A percentile compares a stretch with the other conserved stretches of the same genome.
Evolutionary conservation across 1,139 yeast genomes (phyloP).

Genomic region (Yamadazyma pseudoaaseri): DNA sequence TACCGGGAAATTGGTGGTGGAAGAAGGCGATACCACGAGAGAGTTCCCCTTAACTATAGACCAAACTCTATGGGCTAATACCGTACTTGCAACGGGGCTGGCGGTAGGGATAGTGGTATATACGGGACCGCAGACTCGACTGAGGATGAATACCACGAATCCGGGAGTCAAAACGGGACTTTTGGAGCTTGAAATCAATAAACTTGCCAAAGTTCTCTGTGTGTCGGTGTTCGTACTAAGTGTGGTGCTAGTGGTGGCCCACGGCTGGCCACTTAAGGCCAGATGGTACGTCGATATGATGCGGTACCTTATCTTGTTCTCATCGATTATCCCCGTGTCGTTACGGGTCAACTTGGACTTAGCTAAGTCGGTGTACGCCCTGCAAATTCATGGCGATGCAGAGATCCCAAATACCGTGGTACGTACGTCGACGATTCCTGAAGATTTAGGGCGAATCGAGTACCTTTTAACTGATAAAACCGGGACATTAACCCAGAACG

Average conservation of each 20-base stretch:
- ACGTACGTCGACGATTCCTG: slow-evolving; percentile 96
- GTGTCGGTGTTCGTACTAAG: slow-evolving; percentile 80
- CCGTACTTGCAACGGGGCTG: slow-evolving; percentile 91
- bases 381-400: slow-evolving; percentile 86
- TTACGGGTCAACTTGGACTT: slow-evolving; percentile 90
- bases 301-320: slow-evolving; percentile 86
- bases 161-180: slow-evolving; percentile 91
- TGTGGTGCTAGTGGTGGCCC: slow-evolving; percentile 70
- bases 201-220: slow-evolving; percentile 83
- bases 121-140: slow-evolving; percentile 92
- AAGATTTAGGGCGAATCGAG: slow-evolving; percentile 94
- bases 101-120: slow-evolving; percentile 86
- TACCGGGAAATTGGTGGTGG: slow-evolving; percentile 59
- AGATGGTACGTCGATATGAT: slow-evolving; percentile 88
- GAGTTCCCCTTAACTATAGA: slow-evolving; percentile 75
- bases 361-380: slow-evolving; percentile 94
- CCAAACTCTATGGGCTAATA: slow-evolving; percentile 97
- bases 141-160: slow-evolving; percentile 86
- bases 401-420: slow-evolving; percentile 86
- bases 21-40: slow-evolving; percentile 22
- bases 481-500: slow-evolving; percentile 96
- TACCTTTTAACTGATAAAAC: slow-evolving; percentile 92
- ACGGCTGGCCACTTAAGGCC: slow-evolving; percentile 63
- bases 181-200: slow-evolving; percentile 86
- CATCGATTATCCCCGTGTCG: slow-evolving; percentile 95